Conservation (phyloP, 331 rosid genomes). For the Spiraea crenata region DNA sequence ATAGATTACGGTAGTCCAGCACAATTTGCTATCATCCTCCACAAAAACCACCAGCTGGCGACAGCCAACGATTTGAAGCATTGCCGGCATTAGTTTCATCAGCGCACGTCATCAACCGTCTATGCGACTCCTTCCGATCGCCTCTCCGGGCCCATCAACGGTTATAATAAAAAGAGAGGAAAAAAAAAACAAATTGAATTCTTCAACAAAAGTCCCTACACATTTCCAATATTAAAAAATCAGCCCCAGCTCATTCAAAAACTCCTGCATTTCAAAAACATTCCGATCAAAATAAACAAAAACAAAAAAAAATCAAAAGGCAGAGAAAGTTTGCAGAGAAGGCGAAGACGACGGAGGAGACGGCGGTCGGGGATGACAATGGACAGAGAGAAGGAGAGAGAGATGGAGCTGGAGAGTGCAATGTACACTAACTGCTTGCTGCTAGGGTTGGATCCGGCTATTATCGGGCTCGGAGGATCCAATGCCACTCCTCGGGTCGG, state of each 20-base stretch:
- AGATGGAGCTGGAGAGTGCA: constrained; percentile 97
- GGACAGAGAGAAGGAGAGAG: constrained; percentile 99
- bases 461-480: constrained; percentile 85
- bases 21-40: neutral
- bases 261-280: constrained; percentile 24
- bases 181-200: neutral
- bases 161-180: neutral
- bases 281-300: constrained; percentile 1
- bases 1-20: neutral
- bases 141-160: constrained; percentile 16
- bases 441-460: constrained; percentile 93
- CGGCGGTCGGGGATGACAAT: constrained; percentile 85
- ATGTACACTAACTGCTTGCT: constrained; percentile 97
- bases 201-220: neutral
- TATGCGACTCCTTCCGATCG: constrained; percentile 6
- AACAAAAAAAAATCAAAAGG: constrained; percentile 8
- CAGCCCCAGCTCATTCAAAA: constrained; percentile 32
- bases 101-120: constrained; percentile 28
- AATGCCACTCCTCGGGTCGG: constrained; percentile 87
- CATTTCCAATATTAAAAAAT: constrained; percentile 15
- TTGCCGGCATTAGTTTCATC: constrained; percentile 11
- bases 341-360: constrained; percentile 21
- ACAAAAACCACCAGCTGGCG: neutral
- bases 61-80: constrained; percentile 14
- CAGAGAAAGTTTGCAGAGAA: constrained; percentile 12